Evolutionary conservation across 148 eudicot species (phyloP), one percentile per base, ranked within the genome.

Genomic region (Hydrangea macrophylla): DNA sequence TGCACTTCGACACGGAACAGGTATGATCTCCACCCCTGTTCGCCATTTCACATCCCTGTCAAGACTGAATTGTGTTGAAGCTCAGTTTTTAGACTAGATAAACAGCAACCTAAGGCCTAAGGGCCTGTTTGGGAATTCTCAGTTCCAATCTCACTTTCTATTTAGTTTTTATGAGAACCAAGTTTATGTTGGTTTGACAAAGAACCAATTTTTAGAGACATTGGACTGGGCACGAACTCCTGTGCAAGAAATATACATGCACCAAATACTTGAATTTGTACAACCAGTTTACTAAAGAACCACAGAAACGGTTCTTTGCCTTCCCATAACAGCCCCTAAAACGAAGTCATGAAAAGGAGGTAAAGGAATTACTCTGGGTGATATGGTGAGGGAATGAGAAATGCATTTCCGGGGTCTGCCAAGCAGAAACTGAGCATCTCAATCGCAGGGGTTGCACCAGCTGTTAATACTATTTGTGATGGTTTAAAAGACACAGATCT

Each of bases 341-440:
- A n/a, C n/a, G n/a, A n/a, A 40, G 11, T 17, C 6, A 26, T 53
- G 45, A 2, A 11, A 27, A 7, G 40, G 32, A 18, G 51, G 0
- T 58, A 37, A 28, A 28, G 22, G 57, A 69, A 51, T 83, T 81
- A 92, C 98, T 87, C 85, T 9, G 98, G 96, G 72, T 79, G 72
- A 71, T 93, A 93, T 9, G 98, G 96, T 10, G 98, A 79, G 55
- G 98, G 98, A 61, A 90, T 90, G 53, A 93, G 98, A 71, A 93
- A 93, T 70, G 96, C 98, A 79, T 85, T 88, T 69, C 98, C 96
- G 0, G 82, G 77, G 78, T 90, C 96, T 40, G 98, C 98, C 65
- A 93, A 76, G 73, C 94, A 90, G 77, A 90, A 93, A 77, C 78
- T 76, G 5, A 93, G 96, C 30, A 82, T 86, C 78, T 93, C 98